Conservation (phyloP, 208 protist species). For the Leishmania tarentolae region DNA sequence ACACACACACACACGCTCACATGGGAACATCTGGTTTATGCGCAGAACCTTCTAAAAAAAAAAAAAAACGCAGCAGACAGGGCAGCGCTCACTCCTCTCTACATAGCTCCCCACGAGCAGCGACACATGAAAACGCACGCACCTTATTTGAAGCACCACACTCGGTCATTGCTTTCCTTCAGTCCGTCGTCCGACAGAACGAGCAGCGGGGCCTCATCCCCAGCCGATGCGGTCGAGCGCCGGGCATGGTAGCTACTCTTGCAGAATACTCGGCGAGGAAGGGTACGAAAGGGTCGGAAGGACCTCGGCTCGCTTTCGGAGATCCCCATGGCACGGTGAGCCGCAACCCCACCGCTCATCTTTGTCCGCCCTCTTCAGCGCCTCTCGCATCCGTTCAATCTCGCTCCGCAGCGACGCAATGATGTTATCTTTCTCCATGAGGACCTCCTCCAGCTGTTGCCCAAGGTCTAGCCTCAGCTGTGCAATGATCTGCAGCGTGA, state of each 20-base stretch:
- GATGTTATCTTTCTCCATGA: constrained; percentile 44
- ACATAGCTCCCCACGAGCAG: background rate
- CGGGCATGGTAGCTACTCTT: constrained; percentile 18
- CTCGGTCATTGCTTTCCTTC: background rate
- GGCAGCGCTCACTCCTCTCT: background rate
- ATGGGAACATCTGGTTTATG: background rate
- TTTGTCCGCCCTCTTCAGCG: constrained; percentile 5
- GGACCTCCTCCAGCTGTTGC: constrained; percentile 38
- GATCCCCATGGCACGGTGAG: background rate
- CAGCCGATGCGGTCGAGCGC: constrained; percentile 5
- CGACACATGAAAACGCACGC: background rate
- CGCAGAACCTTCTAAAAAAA: background rate
- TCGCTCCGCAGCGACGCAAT: constrained; percentile 49
- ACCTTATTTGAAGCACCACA: background rate
- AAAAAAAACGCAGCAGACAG: background rate
- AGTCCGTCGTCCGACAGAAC: background rate
- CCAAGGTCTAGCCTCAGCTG: constrained; percentile 50
- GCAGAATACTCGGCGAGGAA: constrained; percentile 26
- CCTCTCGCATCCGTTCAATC: constrained; percentile 40
- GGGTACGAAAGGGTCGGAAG: constrained; percentile 1
- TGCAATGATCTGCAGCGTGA: constrained; percentile 40
- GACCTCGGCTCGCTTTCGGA: background rate
- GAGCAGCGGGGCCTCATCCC: background rate
- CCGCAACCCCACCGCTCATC: background rate
- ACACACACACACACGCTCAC: constrained; percentile 4